A percentile compares a stretch with the other conserved stretches of the same genome.
phyloP scores from a whole-genome alignment of 768 basidiomycete species.

The Boletus edulis region DNA sequence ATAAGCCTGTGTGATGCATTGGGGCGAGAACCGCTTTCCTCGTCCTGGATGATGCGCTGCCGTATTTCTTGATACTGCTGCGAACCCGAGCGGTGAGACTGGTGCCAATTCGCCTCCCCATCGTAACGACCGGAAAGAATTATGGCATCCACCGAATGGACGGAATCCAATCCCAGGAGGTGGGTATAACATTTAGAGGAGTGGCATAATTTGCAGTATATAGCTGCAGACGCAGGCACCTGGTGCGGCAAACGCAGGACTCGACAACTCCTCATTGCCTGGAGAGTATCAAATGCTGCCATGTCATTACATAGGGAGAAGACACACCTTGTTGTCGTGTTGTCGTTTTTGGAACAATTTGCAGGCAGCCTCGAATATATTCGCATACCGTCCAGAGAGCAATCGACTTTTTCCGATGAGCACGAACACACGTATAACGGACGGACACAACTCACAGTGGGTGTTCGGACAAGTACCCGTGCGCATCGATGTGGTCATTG shows the following conservation, averaged over 20 bases:
- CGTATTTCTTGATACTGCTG: constrained; percentile 14
- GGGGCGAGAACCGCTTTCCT: constrained; percentile 37
- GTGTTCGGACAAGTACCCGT: constrained; percentile 15
- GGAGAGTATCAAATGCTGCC: neutral
- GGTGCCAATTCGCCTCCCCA: constrained; percentile 34
- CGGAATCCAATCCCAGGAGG: constrained; percentile 30
- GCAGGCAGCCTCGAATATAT: constrained; percentile 35
- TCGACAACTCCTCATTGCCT: constrained; percentile 23
- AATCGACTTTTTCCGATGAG: constrained; percentile 22
- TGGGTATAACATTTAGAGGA: constrained; percentile 36
- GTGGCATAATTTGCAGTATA: constrained; percentile 41
- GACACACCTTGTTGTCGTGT: constrained; percentile 12
- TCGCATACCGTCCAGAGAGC: constrained; percentile 19
- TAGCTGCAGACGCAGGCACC: constrained; percentile 13
- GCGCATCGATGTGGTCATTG: constrained; percentile 2
- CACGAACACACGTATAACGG: neutral
- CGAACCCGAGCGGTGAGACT: constrained; percentile 23
- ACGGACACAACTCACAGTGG: constrained; percentile 20
- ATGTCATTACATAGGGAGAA: neutral
- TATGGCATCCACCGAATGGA: constrained; percentile 39
- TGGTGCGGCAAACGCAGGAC: constrained; percentile 13
- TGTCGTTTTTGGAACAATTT: constrained; percentile 22
- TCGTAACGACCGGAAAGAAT: constrained; percentile 16
- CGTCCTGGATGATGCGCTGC: constrained; percentile 25
- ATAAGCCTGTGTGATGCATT: constrained; percentile 37